Evolutionary conservation across 208 protist genomes (phyloP).

Genomic region (Wallacemonas sp.): DNA sequence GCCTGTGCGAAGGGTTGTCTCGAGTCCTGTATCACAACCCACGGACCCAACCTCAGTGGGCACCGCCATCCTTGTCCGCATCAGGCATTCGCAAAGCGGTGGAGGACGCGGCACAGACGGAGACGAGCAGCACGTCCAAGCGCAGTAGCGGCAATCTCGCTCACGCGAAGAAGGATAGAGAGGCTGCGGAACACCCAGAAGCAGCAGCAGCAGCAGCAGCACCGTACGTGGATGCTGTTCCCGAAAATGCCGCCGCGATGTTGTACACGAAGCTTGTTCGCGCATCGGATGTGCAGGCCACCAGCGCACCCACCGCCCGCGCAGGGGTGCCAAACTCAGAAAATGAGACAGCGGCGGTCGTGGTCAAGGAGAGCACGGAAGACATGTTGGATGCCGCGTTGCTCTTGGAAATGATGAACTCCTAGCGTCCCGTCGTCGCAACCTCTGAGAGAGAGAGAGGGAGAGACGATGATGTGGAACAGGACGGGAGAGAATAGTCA

Average conservation of each 20-base stretch:
- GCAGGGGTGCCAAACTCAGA: no score
- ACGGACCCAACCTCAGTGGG: conserved; percentile 65
- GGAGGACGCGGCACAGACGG: neutral
- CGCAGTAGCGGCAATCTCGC: no score
- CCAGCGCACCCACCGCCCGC: no score
- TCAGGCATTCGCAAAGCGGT: conserved; percentile 18
- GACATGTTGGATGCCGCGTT: conserved; percentile 30
- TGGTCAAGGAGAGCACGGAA: conserved; percentile 28
- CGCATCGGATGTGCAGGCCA: no score
- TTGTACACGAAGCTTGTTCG: conserved; percentile 22
- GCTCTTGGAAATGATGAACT: conserved; percentile 15
- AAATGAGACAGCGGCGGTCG: no score
- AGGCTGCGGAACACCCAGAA: no score
- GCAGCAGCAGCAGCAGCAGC: neutral
- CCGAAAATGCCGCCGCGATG: conserved; percentile 13
- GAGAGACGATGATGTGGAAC: no score
- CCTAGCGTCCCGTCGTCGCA: no score
- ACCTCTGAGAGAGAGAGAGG: no score
- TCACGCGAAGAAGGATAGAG: neutral
- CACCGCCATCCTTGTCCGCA: conserved; percentile 49
- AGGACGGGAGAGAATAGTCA: no score
- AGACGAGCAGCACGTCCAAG: no score
- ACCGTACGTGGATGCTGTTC: conserved; percentile 9
- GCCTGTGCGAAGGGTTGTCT: conserved; percentile 41
- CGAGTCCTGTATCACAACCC: conserved; percentile 86